Evolutionary conservation across 352 stramenopile species (phyloP).

Genomic region (Phytophthora fragariaefolia): DNA sequence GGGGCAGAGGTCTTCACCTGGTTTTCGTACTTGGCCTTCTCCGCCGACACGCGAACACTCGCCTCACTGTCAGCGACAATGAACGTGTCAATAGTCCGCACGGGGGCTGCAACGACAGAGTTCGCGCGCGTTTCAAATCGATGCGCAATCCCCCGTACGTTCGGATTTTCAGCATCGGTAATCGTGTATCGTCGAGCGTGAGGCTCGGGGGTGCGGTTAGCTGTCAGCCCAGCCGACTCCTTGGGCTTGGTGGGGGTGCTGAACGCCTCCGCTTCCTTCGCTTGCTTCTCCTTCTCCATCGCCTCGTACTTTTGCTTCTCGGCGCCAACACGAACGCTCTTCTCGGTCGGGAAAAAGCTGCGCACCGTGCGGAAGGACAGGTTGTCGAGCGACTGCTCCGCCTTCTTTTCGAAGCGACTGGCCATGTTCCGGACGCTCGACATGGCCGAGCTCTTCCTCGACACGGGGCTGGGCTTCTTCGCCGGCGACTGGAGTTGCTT

Average conservation of each 20-base stretch:
- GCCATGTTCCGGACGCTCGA: slow-evolving; percentile 54
- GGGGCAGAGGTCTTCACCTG: slow-evolving; percentile 22
- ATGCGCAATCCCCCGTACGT: slow-evolving; percentile 57
- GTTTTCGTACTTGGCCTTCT: slow-evolving; percentile 46
- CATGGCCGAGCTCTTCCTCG: slow-evolving; percentile 34
- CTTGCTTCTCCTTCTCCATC: slow-evolving; percentile 52
- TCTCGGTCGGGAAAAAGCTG: slow-evolving; percentile 59
- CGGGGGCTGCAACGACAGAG: slow-evolving; percentile 46
- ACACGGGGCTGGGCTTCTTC: slow-evolving; percentile 8
- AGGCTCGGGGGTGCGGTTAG: slow-evolving; percentile 5
- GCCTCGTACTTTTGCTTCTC: slow-evolving; percentile 65
- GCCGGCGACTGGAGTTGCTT: slow-evolving; percentile 21
- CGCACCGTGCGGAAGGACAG: slow-evolving; percentile 60
- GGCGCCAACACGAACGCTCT: slow-evolving; percentile 51
- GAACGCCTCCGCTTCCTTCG: slow-evolving; percentile 32
- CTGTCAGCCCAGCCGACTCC: slow-evolving; percentile 1
- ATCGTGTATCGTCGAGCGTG: slow-evolving; percentile 26
- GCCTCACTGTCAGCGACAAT: slow-evolving; percentile 36
- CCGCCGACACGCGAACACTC: slow-evolving; percentile 39
- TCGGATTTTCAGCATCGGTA: slow-evolving; percentile 22
- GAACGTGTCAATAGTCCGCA: slow-evolving; percentile 44
- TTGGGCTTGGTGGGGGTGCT: slow-evolving; percentile 20
- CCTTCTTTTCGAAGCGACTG: slow-evolving; percentile 53
- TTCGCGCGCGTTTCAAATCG: slow-evolving; percentile 74
- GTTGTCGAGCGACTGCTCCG: slow-evolving; percentile 52